Percentiles rank a stretch among this genome's conserved stretches.
Conservation (phyloP, 192 early-diverging fungal genomes). For the Backusella australiensis region DNA sequence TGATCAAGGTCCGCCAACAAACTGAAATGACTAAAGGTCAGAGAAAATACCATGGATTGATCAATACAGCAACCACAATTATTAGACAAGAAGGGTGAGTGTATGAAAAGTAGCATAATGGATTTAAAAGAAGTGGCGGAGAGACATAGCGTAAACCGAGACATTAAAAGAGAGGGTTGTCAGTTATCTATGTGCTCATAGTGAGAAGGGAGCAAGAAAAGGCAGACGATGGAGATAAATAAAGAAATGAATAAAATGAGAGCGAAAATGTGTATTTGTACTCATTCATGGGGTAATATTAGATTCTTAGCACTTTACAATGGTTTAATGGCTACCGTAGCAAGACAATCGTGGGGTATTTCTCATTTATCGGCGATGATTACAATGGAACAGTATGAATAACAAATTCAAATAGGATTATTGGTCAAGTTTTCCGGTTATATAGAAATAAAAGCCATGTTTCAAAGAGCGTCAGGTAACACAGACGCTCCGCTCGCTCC, state of each 20-base stretch:
- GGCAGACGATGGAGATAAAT: neutral
- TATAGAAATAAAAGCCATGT: constrained; percentile 36
- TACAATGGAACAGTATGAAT: neutral
- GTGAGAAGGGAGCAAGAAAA: neutral
- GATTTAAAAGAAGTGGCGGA: neutral
- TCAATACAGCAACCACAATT: constrained; percentile 31
- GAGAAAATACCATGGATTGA: constrained; percentile 36
- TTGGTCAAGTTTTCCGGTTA: constrained; percentile 43
- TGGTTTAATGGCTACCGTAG: constrained; percentile 41
- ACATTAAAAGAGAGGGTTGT: neutral
- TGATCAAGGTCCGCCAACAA: constrained; percentile 45
- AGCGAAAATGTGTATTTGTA: neutral
- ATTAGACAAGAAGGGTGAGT: constrained; percentile 41
- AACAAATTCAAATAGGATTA: constrained; percentile 19
- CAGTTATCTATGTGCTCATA: neutral
- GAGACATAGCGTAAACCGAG: neutral
- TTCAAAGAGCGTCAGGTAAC: constrained; percentile 23
- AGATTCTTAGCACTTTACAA: constrained; percentile 41
- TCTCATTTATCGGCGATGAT: too few relatives aligned
- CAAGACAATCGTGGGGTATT: constrained; percentile 44
- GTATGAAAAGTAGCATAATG: neutral
- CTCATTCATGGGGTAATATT: neutral
- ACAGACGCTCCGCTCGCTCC: constrained; percentile 25
- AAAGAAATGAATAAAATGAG: neutral
- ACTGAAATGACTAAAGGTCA: constrained; percentile 36